phyloP scores from a whole-genome alignment of 371 early-diverging fungal species.

The Fennellomyces sp. region DNA sequence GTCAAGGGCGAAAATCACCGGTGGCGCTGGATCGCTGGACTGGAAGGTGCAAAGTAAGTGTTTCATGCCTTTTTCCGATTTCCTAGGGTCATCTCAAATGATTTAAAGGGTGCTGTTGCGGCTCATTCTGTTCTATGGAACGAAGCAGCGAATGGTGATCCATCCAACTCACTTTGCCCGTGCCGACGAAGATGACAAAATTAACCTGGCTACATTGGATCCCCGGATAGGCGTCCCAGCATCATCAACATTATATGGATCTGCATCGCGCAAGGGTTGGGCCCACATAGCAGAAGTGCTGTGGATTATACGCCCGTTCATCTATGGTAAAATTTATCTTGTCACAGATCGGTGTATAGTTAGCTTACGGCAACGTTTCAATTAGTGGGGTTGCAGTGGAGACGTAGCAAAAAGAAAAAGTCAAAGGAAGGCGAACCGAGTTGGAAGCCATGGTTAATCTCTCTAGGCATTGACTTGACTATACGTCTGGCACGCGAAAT shows the following conservation, averaged over 20 bases:
- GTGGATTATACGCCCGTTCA: constrained; percentile 41
- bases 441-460: constrained; percentile 47
- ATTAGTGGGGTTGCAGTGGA: not conserved
- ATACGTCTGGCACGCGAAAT: constrained; percentile 23
- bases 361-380: too few relatives aligned
- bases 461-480: constrained; percentile 32
- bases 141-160: constrained; percentile 24
- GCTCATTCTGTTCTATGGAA: constrained; percentile 23
- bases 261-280: constrained; percentile 21
- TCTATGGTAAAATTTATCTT: constrained; percentile 50
- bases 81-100: constrained; percentile 6
- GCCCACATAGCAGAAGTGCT: constrained; percentile 32
- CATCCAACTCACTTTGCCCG: constrained; percentile 48
- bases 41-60: constrained; percentile 42
- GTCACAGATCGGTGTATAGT: too few relatives aligned
- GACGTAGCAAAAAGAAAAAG: constrained; percentile 13
- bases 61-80: not conserved
- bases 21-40: constrained; percentile 37
- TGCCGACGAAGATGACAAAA: constrained; percentile 26
- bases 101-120: constrained; percentile 29
- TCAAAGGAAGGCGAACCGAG: constrained; percentile 16
- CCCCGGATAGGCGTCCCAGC: constrained; percentile 40
- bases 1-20: constrained; percentile 7
- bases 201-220: constrained; percentile 32
- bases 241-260: not conserved